phyloP scores from a whole-genome alignment of 805 yeast species.

The Nakazawaea ishiwadae region DNA sequence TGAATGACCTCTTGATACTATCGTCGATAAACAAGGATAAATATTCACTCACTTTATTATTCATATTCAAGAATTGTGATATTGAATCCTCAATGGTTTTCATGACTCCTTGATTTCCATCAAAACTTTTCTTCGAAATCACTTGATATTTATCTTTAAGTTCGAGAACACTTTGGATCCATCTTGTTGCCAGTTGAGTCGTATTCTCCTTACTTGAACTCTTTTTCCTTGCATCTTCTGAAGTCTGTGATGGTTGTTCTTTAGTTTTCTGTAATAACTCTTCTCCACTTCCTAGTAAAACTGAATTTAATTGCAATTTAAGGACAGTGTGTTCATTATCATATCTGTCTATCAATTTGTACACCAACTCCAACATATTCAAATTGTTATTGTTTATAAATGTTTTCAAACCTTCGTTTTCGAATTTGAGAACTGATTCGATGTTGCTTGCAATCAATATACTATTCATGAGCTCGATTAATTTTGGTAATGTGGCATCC shows the following conservation, averaged over 20 bases:
- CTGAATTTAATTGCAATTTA: conserved; percentile 39
- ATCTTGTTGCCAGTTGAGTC: conserved; percentile 55
- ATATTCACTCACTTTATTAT: conserved; percentile 45
- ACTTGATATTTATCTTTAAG: conserved; percentile 46
- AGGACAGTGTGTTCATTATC: conserved; percentile 49
- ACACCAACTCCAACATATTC: conserved; percentile 41
- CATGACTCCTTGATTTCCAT: conserved; percentile 42
- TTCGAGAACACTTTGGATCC: conserved; percentile 57
- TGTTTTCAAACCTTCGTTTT: conserved; percentile 49
- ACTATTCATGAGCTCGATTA: conserved; percentile 52
- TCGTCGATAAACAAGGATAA: conserved; percentile 56
- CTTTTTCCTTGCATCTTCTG: conserved; percentile 16
- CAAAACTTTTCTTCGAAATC: conserved; percentile 45
- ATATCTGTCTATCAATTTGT: conserved; percentile 46
- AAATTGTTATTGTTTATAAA: conserved; percentile 49
- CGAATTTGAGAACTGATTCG: conserved; percentile 46
- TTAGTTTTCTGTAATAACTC: conserved; percentile 26
- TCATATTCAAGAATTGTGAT: conserved; percentile 53
- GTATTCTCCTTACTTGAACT: conserved; percentile 27
- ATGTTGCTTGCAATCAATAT: conserved; percentile 54
- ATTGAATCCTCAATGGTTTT: conserved; percentile 58
- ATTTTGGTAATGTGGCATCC: conserved; percentile 44
- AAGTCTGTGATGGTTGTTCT: conserved; percentile 13
- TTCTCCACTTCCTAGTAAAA: conserved; percentile 43
- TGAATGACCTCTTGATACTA: conserved; percentile 44